Conservation (phyloP, 306 rosid species). For the Acacia melanoxylon region DNA sequence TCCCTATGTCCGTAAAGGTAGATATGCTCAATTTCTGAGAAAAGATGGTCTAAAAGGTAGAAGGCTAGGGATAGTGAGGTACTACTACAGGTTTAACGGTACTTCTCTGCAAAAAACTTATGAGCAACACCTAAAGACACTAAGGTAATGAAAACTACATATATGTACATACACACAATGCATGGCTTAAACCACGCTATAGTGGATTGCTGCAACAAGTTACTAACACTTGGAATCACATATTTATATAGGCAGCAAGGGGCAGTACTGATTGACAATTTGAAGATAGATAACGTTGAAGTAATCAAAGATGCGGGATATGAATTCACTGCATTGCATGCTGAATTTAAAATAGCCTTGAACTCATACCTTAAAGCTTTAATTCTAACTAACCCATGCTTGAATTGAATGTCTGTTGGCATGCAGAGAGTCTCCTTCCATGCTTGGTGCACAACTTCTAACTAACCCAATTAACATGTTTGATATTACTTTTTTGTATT, state of each 20-base stretch:
- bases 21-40: conserved; percentile 49
- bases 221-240: background rate
- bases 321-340: conserved; percentile 7
- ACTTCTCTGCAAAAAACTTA: conserved; percentile 31
- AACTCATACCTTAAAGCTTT: conserved; percentile 48
- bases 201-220: background rate
- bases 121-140: conserved; percentile 39
- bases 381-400: too few relatives aligned
- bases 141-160: conserved; percentile 49
- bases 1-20: too few relatives aligned
- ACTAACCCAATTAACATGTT: too few relatives aligned
- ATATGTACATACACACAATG: background rate
- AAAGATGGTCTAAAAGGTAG: conserved; percentile 50
- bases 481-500: too few relatives aligned
- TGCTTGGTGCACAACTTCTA: too few relatives aligned
- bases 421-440: too few relatives aligned
- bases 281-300: conserved; percentile 32
- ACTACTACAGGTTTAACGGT: conserved; percentile 23
- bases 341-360: conserved; percentile 54
- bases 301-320: conserved; percentile 7
- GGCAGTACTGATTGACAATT: conserved; percentile 48
- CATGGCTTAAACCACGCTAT: background rate
- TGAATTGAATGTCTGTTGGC: too few relatives aligned
- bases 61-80: conserved; percentile 56
- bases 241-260: conserved; percentile 43